Evolutionary conservation across 495 filamentous ascomycete species (phyloP).

Genomic region (Hyaloscypha hepaticicola): DNA sequence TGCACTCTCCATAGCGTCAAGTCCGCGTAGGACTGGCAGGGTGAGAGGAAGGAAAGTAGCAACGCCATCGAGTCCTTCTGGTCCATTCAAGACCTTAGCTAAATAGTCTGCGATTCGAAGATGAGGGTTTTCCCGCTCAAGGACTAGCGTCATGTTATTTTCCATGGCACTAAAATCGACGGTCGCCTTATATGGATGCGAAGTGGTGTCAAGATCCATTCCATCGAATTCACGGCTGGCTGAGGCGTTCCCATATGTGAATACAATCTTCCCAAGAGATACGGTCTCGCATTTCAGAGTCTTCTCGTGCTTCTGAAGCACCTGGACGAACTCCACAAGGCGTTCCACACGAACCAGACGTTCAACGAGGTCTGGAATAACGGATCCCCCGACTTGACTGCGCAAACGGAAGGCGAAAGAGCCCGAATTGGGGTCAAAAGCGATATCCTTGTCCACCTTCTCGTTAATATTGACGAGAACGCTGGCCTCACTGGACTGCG

Average conservation of each 20-base stretch:
- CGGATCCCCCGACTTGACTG: conserved; percentile 53
- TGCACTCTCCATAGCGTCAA: conserved; percentile 53
- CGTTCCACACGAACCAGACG: conserved; percentile 62
- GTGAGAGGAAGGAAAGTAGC: conserved; percentile 57
- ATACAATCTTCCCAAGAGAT: conserved; percentile 59
- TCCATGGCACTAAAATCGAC: conserved; percentile 38
- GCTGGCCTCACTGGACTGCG: conserved; percentile 35
- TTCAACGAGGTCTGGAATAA: conserved; percentile 51
- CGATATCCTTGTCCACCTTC: conserved; percentile 56
- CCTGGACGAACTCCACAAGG: conserved; percentile 63
- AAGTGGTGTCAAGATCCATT: conserved; percentile 11
- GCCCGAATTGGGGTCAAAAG: conserved; percentile 54
- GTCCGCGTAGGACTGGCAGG: conserved; percentile 64
- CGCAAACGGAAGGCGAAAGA: conserved; percentile 59
- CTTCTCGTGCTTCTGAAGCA: conserved; percentile 50
- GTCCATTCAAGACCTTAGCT: conserved; percentile 57
- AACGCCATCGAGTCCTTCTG: conserved; percentile 55
- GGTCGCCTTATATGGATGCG: conserved; percentile 30
- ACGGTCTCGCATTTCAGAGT: conserved; percentile 52
- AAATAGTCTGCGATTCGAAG: conserved; percentile 66
- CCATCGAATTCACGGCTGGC: neutral
- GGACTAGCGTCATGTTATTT: conserved; percentile 44
- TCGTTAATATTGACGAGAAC: conserved; percentile 49
- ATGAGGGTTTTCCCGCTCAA: conserved; percentile 73
- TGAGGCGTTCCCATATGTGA: conserved; percentile 51